Percentiles rank a stretch among this genome's conserved stretches.
phyloP scores from a whole-genome alignment of 1,139 yeast genomes.

The Lodderomyces beijingensis region DNA sequence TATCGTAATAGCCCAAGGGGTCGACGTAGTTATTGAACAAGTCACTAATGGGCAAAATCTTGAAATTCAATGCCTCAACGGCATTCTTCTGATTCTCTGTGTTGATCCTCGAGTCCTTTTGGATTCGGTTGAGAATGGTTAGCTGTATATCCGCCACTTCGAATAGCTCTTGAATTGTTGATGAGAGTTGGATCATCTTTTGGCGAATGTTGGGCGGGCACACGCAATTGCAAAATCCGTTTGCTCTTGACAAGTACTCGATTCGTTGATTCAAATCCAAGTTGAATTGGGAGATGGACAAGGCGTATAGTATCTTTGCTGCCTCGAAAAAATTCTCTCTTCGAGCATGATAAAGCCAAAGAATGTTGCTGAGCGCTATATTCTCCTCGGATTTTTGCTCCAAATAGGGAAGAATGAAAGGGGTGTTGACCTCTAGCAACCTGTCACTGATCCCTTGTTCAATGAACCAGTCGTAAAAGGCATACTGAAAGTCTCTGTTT shows the following conservation, averaged over 20 bases:
- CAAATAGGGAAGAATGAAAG: slow-evolving; percentile 72
- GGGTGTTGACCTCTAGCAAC: slow-evolving; percentile 74
- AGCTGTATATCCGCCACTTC: slow-evolving; percentile 89
- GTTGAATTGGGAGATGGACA: slow-evolving; percentile 72
- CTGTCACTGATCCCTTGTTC: slow-evolving; percentile 73
- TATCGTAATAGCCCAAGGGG: slow-evolving; percentile 81
- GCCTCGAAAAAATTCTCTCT: slow-evolving; percentile 77
- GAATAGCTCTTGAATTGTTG: slow-evolving; percentile 71
- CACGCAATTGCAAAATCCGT: slow-evolving; percentile 85
- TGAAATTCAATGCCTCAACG: slow-evolving; percentile 52
- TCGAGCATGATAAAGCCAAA: slow-evolving; percentile 88
- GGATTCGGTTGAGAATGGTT: slow-evolving; percentile 62
- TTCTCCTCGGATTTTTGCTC: slow-evolving; percentile 67
- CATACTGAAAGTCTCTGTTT: slow-evolving; percentile 84
- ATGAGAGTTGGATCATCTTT: slow-evolving; percentile 66
- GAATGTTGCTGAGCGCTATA: slow-evolving; percentile 69
- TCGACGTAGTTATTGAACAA: slow-evolving; percentile 83
- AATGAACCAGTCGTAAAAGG: slow-evolving; percentile 90
- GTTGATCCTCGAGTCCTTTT: slow-evolving; percentile 54
- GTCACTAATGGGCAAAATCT: slow-evolving; percentile 68
- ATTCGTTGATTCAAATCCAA: slow-evolving; percentile 70
- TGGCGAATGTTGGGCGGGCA: slow-evolving; percentile 78
- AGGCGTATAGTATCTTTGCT: slow-evolving; percentile 70
- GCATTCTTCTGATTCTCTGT: slow-evolving; percentile 46
- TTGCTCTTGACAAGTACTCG: slow-evolving; percentile 86